Conservation (phyloP, 352 stramenopile species). For the Phytophthora ohioensis region DNA sequence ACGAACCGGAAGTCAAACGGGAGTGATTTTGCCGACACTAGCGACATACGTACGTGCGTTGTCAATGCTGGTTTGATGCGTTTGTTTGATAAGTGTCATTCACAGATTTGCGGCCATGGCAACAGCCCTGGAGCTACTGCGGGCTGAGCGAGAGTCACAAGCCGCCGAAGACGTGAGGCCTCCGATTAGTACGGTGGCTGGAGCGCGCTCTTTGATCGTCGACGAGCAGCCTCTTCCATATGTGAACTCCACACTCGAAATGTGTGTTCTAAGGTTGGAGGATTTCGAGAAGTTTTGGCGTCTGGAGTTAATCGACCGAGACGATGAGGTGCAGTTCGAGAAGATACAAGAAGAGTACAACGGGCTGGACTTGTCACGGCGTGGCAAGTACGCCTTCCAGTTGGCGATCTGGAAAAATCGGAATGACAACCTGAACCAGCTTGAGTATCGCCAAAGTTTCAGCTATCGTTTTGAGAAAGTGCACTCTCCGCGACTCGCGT, state of each 20-base stretch:
- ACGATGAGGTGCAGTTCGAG: not conserved
- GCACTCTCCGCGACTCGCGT: not conserved
- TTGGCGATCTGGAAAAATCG: conserved; percentile 5
- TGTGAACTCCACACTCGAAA: conserved; percentile 2
- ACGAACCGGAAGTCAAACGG: no score
- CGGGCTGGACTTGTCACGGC: not conserved
- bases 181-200: not conserved
- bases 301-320: not conserved
- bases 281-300: not conserved
- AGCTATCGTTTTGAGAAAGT: conserved; percentile 11
- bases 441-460: not conserved
- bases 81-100: no score
- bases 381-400: conserved; percentile 1
- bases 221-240: not conserved
- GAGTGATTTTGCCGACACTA: no score
- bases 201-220: not conserved
- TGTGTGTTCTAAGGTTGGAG: conserved; percentile 2
- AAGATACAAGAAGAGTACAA: no score
- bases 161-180: not conserved
- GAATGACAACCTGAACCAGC: not conserved
- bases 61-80: not conserved
- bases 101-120: not conserved
- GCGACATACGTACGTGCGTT: no score
- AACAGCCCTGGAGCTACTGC: not conserved
- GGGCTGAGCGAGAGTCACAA: not conserved